These are phyloP conservation scores for Penicillium paxilli DNA, from an alignment of 495 filamentous ascomycete species.

Conservation along the genomic window DNA sequence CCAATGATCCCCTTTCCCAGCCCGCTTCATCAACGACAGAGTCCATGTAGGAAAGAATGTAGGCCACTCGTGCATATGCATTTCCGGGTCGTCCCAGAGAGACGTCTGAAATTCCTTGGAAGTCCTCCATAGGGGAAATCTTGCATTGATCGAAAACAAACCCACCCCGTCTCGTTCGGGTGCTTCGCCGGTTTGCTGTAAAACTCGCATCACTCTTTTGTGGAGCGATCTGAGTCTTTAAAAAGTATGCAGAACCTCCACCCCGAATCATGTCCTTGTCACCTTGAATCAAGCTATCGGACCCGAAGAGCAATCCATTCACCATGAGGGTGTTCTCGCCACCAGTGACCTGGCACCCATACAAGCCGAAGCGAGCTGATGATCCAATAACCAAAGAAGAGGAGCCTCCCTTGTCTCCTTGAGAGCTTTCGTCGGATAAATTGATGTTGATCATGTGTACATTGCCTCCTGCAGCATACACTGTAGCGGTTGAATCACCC, in stretches of 20 bases:
- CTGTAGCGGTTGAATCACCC: neutral
- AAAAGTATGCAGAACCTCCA: conserved; percentile 47
- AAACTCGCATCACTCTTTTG: conserved; percentile 44
- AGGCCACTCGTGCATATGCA: conserved; percentile 56
- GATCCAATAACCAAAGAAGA: neutral
- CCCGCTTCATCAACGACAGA: conserved; percentile 56
- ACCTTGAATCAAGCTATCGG: conserved; percentile 12
- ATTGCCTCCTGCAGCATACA: neutral
- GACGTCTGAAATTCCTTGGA: conserved; percentile 5
- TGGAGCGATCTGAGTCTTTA: conserved; percentile 52
- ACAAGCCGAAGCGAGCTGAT: neutral
- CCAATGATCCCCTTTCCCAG: conserved; percentile 39
- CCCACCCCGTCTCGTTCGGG: conserved; percentile 4
- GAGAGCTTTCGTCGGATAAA: neutral
- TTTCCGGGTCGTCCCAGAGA: conserved; percentile 66
- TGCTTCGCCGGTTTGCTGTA: conserved; percentile 38
- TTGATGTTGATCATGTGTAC: conserved; percentile 5
- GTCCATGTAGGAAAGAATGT: conserved; percentile 53
- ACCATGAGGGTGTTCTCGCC: conserved; percentile 12
- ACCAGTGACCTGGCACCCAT: conserved; percentile 13
- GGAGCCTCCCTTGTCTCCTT: neutral
- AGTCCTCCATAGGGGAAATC: conserved; percentile 3
- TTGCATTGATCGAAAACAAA: conserved; percentile 17
- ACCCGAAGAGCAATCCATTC: conserved; percentile 12
- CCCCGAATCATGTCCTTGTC: conserved; percentile 19